phyloP scores from a whole-genome alignment of 2,329 filamentous ascomycete genomes.

The Reticulascus tulasneorum region DNA sequence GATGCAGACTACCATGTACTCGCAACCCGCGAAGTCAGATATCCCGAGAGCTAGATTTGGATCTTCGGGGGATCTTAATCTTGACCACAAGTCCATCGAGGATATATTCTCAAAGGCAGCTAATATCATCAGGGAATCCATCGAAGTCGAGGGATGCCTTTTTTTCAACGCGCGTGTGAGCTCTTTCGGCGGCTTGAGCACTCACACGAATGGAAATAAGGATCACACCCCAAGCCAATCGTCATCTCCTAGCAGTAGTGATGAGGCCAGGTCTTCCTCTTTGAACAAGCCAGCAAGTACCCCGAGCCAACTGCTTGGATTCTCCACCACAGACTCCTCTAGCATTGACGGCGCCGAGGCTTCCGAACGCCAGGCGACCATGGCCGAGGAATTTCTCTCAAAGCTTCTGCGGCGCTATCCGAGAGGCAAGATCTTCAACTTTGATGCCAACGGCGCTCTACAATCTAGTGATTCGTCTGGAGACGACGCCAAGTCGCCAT shows the following conservation, averaged over 20 bases:
- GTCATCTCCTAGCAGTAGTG: slow-evolving; percentile 16
- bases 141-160: slow-evolving; percentile 24
- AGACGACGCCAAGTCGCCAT: slow-evolving; percentile 8
- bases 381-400: slow-evolving; percentile 35
- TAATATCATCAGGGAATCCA: slow-evolving; percentile 35
- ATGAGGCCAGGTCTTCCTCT: slow-evolving; percentile 5
- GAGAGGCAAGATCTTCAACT: slow-evolving; percentile 41
- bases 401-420: slow-evolving; percentile 41
- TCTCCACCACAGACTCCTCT: slow-evolving; percentile 28
- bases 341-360: slow-evolving; percentile 25
- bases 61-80: no score
- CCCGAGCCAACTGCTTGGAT: slow-evolving; percentile 31
- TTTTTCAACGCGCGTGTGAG: slow-evolving; percentile 17
- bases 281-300: not conserved
- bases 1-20: slow-evolving; percentile 22
- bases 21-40: not conserved
- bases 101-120: slow-evolving; percentile 39
- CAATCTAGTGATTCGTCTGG: slow-evolving; percentile 25
- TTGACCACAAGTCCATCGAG: no score
- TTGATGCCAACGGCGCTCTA: slow-evolving; percentile 32
- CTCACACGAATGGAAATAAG: no score
- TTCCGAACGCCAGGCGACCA: slow-evolving; percentile 10
- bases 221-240: no score
- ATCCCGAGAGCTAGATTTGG: slow-evolving; percentile 8
- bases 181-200: slow-evolving; percentile 21